phyloP scores from a whole-genome alignment of 148 eudicot genomes.

The Persicaria tinctoria region DNA sequence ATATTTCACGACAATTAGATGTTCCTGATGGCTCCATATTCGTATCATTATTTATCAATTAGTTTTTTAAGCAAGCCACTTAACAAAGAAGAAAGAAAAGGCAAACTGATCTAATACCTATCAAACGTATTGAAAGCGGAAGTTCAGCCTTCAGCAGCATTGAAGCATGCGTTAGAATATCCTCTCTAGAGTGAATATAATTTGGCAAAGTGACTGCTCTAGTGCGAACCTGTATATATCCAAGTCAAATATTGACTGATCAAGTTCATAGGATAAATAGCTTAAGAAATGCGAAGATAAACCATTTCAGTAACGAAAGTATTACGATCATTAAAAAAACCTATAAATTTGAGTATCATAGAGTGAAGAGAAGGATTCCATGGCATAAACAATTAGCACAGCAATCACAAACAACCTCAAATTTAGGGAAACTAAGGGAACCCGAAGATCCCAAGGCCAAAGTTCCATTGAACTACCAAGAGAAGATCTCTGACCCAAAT shows the following conservation, averaged over 20 bases:
- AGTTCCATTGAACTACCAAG: too few species aligned
- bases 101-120: conserved; percentile 36
- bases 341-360: background rate
- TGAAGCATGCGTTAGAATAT: conserved; percentile 70
- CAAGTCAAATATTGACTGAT: conserved; percentile 5
- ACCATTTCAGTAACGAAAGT: background rate
- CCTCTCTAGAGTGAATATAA: conserved; percentile 58
- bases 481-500: too few species aligned
- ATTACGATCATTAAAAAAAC: background rate
- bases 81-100: background rate
- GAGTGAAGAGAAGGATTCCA: too few species aligned
- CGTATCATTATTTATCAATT: background rate
- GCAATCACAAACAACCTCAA: too few species aligned
- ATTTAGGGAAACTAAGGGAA: too few species aligned
- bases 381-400: too few species aligned
- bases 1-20: background rate
- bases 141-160: conserved; percentile 91
- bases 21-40: background rate
- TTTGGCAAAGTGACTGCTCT: conserved; percentile 73
- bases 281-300: background rate
- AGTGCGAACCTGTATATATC: conserved; percentile 59
- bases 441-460: too few species aligned
- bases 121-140: conserved; percentile 74
- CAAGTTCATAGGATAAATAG: background rate
- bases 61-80: background rate